Evolutionary conservation across 805 yeast genomes (phyloP).

Genomic region (Ogataea siamensis): DNA sequence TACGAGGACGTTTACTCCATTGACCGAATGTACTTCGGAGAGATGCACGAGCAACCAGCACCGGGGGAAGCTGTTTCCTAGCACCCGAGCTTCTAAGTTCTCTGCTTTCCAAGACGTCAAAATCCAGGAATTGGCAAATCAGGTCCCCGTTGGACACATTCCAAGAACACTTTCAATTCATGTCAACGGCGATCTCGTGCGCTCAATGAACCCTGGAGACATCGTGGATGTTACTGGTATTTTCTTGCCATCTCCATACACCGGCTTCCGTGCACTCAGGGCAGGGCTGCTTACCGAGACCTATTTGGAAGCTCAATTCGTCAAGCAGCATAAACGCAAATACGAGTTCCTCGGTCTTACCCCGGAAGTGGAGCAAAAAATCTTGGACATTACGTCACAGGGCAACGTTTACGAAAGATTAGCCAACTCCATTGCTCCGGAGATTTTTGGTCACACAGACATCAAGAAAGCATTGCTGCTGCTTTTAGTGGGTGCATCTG

Average conservation of each 20-base stretch:
- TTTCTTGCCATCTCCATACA: constrained; percentile 90
- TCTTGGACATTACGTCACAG: constrained; percentile 50
- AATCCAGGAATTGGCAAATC: constrained; percentile 90
- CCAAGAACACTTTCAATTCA: constrained; percentile 86
- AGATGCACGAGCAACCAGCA: constrained; percentile 76
- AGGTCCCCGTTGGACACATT: constrained; percentile 97
- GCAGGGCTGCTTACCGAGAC: constrained; percentile 96
- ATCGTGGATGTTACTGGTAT: constrained; percentile 91
- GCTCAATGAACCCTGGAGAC: constrained; percentile 91
- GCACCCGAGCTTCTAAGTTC: constrained; percentile 95
- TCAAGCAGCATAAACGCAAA: constrained; percentile 85
- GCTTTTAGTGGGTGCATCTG: constrained; percentile 90
- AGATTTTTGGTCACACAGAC: constrained; percentile 90
- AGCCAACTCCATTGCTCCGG: constrained; percentile 94
- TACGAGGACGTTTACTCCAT: constrained; percentile 81
- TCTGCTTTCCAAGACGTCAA: constrained; percentile 93
- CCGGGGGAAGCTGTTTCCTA: constrained; percentile 86
- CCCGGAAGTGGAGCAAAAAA: constrained; percentile 51
- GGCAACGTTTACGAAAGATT: constrained; percentile 79
- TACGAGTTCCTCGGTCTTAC: constrained; percentile 66
- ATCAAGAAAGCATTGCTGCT: constrained; percentile 87
- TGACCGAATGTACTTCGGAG: constrained; percentile 78
- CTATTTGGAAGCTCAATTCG: constrained; percentile 81
- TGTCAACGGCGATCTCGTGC: constrained; percentile 87
- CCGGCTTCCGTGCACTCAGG: constrained; percentile 87